Base-by-base conservation (phyloP, 2,329 filamentous ascomycete species). In the Ceratocystis papillata region DNA sequence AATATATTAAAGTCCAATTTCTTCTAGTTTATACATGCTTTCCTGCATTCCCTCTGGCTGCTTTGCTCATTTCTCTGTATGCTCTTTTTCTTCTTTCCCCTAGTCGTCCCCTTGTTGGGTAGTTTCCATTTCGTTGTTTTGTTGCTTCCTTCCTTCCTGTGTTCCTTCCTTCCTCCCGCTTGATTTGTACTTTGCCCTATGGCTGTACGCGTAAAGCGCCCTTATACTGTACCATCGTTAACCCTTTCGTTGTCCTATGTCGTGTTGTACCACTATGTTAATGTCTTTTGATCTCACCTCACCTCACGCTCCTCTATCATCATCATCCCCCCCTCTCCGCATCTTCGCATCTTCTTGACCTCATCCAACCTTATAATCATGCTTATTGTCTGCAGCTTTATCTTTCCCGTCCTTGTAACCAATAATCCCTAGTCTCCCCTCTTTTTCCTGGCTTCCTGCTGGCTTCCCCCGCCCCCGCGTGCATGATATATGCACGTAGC, bases 131-230 rank as follows among this genome's bases (percentile, higher is more conserved):
- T 50, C 6, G 48, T 15, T 50, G 48, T 25, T 50, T 50, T 20
- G 37, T 2, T 50, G 7, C 48, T 50, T 5, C 48, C 48, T 41
- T 12, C 37, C 37, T 50, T 50, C 46, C n/a, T 50, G n/a, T 20
- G 12, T 50, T 50, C 48, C 48, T 50, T 50, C 48, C 7, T 50
- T 50, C 46, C 46, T 50, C 20, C 48, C 48, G 48, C 48, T 50
- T 50, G 8, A 50, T 50, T 22, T 50, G 48, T 22, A 8, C 20
- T 25, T 20, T 5, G n/a, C 8, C 12, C 5, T 50, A 10, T 25
- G 3, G 37, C 5, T 15, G 48, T 50, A 50, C 7, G 20, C 8
- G 48, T 25, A 50, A 48, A 48, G 46, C 20, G 20, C 48, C 17
- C 22, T 22, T 25, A n/a, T 10, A 25, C n/a, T 50, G 3, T 41